These are phyloP conservation scores for Botrytis porri DNA, from an alignment of 2,329 filamentous ascomycete species.

Conservation along the genomic window DNA sequence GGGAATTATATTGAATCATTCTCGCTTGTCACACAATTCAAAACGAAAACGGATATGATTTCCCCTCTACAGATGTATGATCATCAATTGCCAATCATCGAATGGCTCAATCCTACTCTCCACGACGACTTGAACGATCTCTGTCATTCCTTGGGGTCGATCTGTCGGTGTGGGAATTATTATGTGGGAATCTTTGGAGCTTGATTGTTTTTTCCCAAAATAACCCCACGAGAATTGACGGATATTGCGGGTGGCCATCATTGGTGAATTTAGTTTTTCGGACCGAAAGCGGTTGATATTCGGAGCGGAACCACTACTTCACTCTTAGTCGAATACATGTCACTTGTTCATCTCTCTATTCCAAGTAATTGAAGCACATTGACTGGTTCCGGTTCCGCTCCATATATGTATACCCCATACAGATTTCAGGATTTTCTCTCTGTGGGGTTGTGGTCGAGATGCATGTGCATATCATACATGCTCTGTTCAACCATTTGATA, in stretches of 20 bases:
- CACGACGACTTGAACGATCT: neutral
- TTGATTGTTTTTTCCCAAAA: neutral
- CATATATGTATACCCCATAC: neutral
- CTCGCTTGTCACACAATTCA: neutral
- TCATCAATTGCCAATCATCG: neutral
- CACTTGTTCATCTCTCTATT: neutral
- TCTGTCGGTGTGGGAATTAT: neutral
- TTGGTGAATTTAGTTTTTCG: neutral
- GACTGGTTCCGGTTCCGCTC: neutral
- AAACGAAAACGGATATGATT: conserved; percentile 2
- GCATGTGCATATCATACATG: neutral
- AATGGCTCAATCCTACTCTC: neutral
- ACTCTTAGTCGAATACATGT: neutral
- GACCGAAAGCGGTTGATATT: conserved; percentile 4
- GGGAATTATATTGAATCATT: conserved; percentile 32
- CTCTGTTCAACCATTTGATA: neutral
- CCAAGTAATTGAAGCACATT: neutral
- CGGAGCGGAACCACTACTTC: neutral
- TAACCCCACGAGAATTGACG: neutral
- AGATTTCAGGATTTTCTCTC: neutral
- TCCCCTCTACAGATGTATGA: neutral
- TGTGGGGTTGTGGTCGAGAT: neutral
- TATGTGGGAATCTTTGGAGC: neutral
- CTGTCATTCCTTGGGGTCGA: neutral
- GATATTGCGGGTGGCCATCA: neutral